Evolutionary conservation across 805 yeast species (phyloP), one percentile per base, ranked within the genome.

Genomic region (Blastobotrys terrestris): DNA sequence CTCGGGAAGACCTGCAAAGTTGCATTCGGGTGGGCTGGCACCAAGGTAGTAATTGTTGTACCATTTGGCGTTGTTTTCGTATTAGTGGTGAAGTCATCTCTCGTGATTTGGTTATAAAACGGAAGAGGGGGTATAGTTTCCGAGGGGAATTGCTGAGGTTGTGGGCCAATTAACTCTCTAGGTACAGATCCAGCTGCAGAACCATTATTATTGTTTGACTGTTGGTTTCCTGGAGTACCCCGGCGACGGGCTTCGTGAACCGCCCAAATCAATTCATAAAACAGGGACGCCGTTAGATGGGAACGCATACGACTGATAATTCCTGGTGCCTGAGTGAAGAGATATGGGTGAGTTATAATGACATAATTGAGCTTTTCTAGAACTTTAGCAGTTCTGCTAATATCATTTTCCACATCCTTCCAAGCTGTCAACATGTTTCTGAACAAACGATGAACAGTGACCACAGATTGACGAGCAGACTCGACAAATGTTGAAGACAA

Each of bases 231-330:
- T 15, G 31, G 31, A 15, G 46, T 43, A 15, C 66, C 58, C 51
- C 95, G 73, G 65, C 97, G 75, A 65, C 95, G 76, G 0, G 96
- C 97, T 64, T 91, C 97, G 68, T 91, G 97, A 47, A 91, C 85
- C 66, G 95, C 86, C 90, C 96, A 90, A 11, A 91, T 92, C 50
- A 91, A 74, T 67, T 91, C 97, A 65, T 91, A 91, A 62, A 91
- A 91, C 50, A 91, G 69, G 0, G 97, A 89, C 1, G 94, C 96
- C 0, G 97, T 86, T 60, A 91, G 74, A 68, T 91, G 97, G 0
- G 96, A 87, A 62, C 97, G 77, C 95, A 91, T 91, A 54, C 91
- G 76, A 2, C 87, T 79, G 48, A 91, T 87, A 31, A 91, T 86
- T 2, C 87, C 84, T n/a, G 80, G 82, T 8, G 81, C 77, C 53